phyloP scores from a whole-genome alignment of 2,329 filamentous ascomycete genomes.

The Grosmannia serpens region DNA sequence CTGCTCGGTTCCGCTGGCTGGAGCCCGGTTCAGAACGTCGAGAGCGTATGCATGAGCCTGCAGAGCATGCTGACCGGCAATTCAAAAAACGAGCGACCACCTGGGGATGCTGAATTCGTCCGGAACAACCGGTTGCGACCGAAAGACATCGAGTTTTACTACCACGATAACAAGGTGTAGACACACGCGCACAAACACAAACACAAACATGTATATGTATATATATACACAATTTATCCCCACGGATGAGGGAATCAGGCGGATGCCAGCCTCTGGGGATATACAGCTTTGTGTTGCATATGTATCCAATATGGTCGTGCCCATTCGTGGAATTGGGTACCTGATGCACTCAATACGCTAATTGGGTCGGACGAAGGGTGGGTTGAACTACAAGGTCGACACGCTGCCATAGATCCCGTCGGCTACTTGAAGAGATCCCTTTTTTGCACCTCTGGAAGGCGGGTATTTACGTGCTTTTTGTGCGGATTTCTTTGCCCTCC shows the following conservation, averaged over 20 bases:
- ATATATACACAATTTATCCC: not conserved
- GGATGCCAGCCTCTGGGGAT: not conserved
- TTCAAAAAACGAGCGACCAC: constrained; percentile 77
- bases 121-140: constrained; percentile 66
- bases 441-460: no score
- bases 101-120: constrained; percentile 85
- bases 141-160: constrained; percentile 84
- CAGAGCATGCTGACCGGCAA: constrained; percentile 98
- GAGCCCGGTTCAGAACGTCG: constrained; percentile 94
- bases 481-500: no score
- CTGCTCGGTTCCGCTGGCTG: constrained; percentile 79
- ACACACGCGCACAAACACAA: not conserved
- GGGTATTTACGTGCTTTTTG: no score
- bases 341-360: not conserved
- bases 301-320: not conserved
- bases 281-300: not conserved
- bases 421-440: no score
- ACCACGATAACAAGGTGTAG: constrained; percentile 76
- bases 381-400: no score
- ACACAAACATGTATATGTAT: not conserved
- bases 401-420: no score
- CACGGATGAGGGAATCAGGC: not conserved
- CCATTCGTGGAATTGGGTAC: not conserved
- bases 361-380: no score
- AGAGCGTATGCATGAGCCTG: constrained; percentile 92